These are phyloP conservation scores for Ettlia oleoabundans DNA, from an alignment of 139 green algal genomes.

Conservation along the genomic window DNA sequence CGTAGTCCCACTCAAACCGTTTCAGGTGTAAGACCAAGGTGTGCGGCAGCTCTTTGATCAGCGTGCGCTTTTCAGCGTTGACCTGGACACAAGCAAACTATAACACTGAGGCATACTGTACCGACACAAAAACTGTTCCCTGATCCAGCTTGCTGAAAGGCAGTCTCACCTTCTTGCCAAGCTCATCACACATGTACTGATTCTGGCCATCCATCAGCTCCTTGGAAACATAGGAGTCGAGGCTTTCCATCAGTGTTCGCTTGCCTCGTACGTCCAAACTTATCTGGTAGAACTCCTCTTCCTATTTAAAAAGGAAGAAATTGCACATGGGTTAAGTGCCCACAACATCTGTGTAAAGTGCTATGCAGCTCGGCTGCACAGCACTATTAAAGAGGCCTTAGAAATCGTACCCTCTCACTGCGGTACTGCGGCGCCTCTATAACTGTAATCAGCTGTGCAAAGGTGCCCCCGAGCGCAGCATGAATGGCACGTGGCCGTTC, in stretches of 20 bases:
- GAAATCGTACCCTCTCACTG: background rate
- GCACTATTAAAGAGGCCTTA: background rate
- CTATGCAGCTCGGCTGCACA: too few species aligned
- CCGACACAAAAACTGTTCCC: background rate
- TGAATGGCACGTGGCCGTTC: constrained; percentile 65
- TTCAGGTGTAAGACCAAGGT: constrained; percentile 97
- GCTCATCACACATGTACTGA: constrained; percentile 84
- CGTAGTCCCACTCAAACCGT: constrained; percentile 97
- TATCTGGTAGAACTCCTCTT: constrained; percentile 84
- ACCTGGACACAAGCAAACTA: constrained; percentile 40
- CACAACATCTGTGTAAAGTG: too few species aligned
- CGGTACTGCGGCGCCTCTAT: constrained; percentile 28
- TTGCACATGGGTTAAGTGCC: background rate
- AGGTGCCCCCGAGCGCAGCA: constrained; percentile 77
- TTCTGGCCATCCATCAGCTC: constrained; percentile 97
- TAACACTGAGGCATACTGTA: too few species aligned
- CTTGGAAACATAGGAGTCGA: constrained; percentile 68
- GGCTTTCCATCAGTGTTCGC: constrained; percentile 69
- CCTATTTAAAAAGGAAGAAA: constrained; percentile 51
- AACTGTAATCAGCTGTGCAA: constrained; percentile 74
- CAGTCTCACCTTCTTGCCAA: constrained; percentile 68
- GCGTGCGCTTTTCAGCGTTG: constrained; percentile 79
- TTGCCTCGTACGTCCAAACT: constrained; percentile 76
- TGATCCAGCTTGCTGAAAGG: background rate
- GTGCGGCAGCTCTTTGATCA: constrained; percentile 74